Evolutionary conservation across 1,139 yeast genomes (phyloP), one percentile per base, ranked within the genome.

Genomic region (Wickerhamomyces sp.): DNA sequence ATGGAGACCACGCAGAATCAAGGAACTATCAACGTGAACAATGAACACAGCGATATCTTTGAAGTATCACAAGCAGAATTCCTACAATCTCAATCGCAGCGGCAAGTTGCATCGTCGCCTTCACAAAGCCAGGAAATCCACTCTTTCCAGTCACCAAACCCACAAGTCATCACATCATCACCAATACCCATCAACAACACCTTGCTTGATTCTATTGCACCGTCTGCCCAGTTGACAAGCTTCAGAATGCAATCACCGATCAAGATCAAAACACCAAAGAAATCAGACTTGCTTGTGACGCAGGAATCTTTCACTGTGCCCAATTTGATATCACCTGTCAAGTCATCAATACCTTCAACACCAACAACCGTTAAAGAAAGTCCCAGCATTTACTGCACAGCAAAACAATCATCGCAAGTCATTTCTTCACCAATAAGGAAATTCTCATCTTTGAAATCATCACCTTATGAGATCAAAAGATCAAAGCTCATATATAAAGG

Each of bases 161-260:
- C 19, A 5, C n/a, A n/a, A 3, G 25, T 28, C 16, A 26, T 46
- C 7, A 28, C 37, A 1, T 43, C 48, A 5, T 48, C 51, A 2
- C 46, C 54, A 3, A 30, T 3, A 37, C 44, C 2, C 47, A 38
- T 25, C 37, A 35, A 5, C 31, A 41, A 2, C 30, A 33, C 5
- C 21, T 29, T 27, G 9, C 26, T 17, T 14, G 35, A 36, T n/a
- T 35, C 19, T 16, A 17, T 31, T 7, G 38, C 35, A 4, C 45
- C 51, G 10, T 47, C 54, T 41, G 55, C 55, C 1, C 55, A 52
- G 22, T 34, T 47, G 5, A 49, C 54, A 5, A 51, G 55, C 13
- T 51, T 52, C 34, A 39, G 54, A 29, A 29, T 51, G 38, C 43
- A 41, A 31, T 46, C 54, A 1, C 53, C 51, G 9, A 37, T 37